A percentile compares a stretch with the other conserved stretches of the same genome.
Evolutionary conservation across 768 basidiomycete species (phyloP).

Genomic region (Agrocybe praecox): DNA sequence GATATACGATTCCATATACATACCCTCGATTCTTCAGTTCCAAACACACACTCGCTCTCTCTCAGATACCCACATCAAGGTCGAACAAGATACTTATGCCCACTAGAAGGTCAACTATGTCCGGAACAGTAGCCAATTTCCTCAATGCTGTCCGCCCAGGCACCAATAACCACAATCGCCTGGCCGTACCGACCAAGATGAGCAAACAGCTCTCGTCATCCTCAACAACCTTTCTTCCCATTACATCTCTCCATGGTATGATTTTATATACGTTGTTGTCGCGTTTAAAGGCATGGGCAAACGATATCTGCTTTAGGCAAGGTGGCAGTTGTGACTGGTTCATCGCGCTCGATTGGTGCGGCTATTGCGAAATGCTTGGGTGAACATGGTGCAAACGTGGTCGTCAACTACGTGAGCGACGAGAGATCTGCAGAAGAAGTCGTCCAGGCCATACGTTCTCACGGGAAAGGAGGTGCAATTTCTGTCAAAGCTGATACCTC

Average conservation of each 20-base stretch:
- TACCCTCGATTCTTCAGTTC: background rate
- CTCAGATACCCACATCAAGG: background rate
- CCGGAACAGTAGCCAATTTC: slow-evolving; percentile 24
- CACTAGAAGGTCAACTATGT: slow-evolving; percentile 21
- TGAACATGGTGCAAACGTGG: slow-evolving; percentile 56
- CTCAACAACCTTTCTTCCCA: slow-evolving; percentile 22
- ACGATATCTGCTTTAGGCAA: slow-evolving; percentile 33
- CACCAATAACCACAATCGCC: slow-evolving; percentile 13
- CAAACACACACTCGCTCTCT: background rate
- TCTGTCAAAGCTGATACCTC: slow-evolving; percentile 56
- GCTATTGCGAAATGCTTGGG: slow-evolving; percentile 56
- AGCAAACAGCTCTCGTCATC: slow-evolving; percentile 20
- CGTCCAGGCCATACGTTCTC: slow-evolving; percentile 46
- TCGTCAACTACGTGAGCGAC: slow-evolving; percentile 56
- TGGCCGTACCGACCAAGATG: slow-evolving; percentile 22
- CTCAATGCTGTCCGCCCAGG: slow-evolving; percentile 22
- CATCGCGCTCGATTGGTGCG: slow-evolving; percentile 62
- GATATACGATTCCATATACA: background rate
- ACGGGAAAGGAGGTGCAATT: slow-evolving; percentile 46
- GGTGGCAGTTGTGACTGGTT: slow-evolving; percentile 63
- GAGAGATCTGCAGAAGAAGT: slow-evolving; percentile 44
- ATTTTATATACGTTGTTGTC: background rate
- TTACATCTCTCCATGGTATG: slow-evolving; percentile 29
- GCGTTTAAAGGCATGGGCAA: background rate
- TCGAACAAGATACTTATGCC: slow-evolving; percentile 4